Evolutionary conservation across 2,329 filamentous ascomycete species (phyloP), one percentile per base, ranked within the genome.

Genomic region (Golovinomyces cichoracearum): DNA sequence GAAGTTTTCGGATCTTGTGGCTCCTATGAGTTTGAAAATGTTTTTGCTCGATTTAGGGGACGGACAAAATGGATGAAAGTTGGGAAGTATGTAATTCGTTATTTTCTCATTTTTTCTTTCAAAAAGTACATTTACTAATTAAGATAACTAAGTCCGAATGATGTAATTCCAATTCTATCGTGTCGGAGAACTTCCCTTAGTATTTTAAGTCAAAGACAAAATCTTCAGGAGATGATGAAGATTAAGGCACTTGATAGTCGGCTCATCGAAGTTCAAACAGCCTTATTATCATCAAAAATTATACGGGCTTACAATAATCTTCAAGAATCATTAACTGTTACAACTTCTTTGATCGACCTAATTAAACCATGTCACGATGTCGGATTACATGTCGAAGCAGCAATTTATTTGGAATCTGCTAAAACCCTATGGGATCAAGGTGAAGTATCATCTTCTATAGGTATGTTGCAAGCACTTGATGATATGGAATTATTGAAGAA

Each of bases 391-490:
- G 74, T 94, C 41, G 80, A 85, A 58, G 81, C 78, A 12, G 78
- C 78, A 12, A 74, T 85, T 35, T 76, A 78, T 53, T 73, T 88
- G 48, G 90, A 95, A 61, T 74, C 83, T 6, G 86, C 92, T 10
- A 84, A 81, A 57, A 84, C 92, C 5, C 67, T 98, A 0, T 98
- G 90, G 88, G 84, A 92, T 53, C 81, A 93, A 60, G 85, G 85
- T 12, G 88, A 98, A 62, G 83, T 83, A 67, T 75, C 79, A 19
- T 76, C 83, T 0, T 93, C 90, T 0, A 93, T 98, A 51, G 73
- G 78, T 33, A 86, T 95, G 71, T 73, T 95, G 19, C 80, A 88
- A 57, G 72, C 74, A 40, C 70, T 94, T 10, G 72, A 80, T 49
- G 66, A 69, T 40, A 68, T 74, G 47, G 67, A 70, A 35, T 69